Percentiles rank a stretch among this genome's conserved stretches.
These are phyloP conservation scores for Candida parachauliodes DNA, from an alignment of 805 yeast species.

Conservation along the genomic window DNA sequence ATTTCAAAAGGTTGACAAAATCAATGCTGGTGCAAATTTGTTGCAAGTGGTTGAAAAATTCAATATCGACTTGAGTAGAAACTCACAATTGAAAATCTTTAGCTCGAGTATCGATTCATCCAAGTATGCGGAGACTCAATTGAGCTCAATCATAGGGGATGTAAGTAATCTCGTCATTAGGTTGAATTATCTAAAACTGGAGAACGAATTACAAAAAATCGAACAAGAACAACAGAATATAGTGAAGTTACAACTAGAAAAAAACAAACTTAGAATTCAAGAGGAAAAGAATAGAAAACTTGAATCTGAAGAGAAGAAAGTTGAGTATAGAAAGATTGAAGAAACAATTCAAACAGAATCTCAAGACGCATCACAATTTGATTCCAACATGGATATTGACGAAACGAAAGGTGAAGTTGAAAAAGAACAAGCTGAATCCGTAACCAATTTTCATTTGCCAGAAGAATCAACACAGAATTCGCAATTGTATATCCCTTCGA, in stretches of 20 bases:
- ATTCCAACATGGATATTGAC: not conserved
- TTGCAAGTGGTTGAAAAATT: constrained; percentile 6
- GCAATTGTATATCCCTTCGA: constrained; percentile 18
- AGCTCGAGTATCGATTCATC: constrained; percentile 12
- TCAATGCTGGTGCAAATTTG: constrained; percentile 3
- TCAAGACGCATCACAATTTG: constrained; percentile 4
- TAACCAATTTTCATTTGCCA: not conserved
- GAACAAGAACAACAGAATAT: constrained; percentile 21
- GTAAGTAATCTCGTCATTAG: constrained; percentile 23
- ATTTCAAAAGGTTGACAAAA: constrained; percentile 5
- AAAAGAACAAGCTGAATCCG: not conserved
- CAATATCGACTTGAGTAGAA: not conserved
- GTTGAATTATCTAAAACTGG: constrained; percentile 15
- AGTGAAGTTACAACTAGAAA: constrained; percentile 16
- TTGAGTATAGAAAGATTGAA: constrained; percentile 7
- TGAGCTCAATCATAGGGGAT: constrained; percentile 20
- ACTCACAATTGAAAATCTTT: constrained; percentile 14
- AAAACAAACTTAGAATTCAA: constrained; percentile 12
- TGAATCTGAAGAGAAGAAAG: constrained; percentile 9
- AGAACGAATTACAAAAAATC: constrained; percentile 8
- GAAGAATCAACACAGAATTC: constrained; percentile 15
- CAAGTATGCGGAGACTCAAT: constrained; percentile 10
- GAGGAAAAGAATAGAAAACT: constrained; percentile 10
- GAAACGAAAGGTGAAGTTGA: not conserved
- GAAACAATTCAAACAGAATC: not conserved